These are phyloP conservation scores for Claviceps lovelessii DNA, from an alignment of 2,329 filamentous ascomycete genomes.

Conservation along the genomic window DNA sequence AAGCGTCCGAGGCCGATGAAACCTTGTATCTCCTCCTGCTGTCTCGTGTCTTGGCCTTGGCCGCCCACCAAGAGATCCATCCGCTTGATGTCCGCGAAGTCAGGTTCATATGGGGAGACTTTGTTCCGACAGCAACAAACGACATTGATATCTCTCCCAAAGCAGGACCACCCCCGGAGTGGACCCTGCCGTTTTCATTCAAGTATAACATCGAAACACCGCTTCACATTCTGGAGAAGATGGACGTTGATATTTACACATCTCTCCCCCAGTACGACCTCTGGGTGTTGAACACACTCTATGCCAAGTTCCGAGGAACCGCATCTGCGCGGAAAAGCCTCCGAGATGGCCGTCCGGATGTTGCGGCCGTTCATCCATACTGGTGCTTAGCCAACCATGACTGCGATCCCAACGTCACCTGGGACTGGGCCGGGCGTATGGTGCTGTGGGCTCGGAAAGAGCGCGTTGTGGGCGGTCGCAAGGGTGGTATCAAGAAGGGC, in stretches of 20 bases:
- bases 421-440: constrained; percentile 82
- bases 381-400: constrained; percentile 97
- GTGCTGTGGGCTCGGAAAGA: constrained; percentile 49
- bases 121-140: constrained; percentile 38
- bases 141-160: constrained; percentile 39
- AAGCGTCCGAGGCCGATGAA: constrained; percentile 43
- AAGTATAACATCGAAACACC: constrained; percentile 60
- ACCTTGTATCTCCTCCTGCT: constrained; percentile 50
- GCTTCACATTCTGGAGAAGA: constrained; percentile 66
- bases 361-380: constrained; percentile 83
- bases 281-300: constrained; percentile 84
- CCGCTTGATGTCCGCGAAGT: constrained; percentile 50
- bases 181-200: constrained; percentile 67
- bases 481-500: constrained; percentile 55
- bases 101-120: constrained; percentile 58
- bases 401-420: constrained; percentile 86
- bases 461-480: constrained; percentile 34
- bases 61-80: constrained; percentile 43
- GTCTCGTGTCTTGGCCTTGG: constrained; percentile 48
- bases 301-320: constrained; percentile 83
- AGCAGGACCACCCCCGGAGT: constrained; percentile 42
- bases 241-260: constrained; percentile 65
- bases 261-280: constrained; percentile 46
- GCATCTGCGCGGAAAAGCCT: constrained; percentile 71
- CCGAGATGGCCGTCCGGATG: constrained; percentile 70